Evolutionary conservation across 129 eudicot species (phyloP).

Genomic region (Flaveria brownii): DNA sequence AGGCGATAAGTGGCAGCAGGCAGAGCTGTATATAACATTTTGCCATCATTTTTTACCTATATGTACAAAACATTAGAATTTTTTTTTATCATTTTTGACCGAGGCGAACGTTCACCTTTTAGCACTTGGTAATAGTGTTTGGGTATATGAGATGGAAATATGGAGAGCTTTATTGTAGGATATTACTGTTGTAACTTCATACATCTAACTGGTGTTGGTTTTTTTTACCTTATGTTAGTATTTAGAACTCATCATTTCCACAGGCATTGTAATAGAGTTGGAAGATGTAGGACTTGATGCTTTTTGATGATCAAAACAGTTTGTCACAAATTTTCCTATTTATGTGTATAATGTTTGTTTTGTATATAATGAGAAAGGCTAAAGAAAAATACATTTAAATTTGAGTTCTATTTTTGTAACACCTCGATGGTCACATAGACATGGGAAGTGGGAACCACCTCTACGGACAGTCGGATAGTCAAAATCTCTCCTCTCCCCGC

Average conservation of each 20-base stretch:
- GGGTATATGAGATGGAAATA: constrained; percentile 31
- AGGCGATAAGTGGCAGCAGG: constrained; percentile 38
- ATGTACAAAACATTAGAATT: constrained; percentile 51
- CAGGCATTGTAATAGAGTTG: constrained; percentile 20
- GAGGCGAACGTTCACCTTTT: constrained; percentile 22
- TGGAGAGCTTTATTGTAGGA: constrained; percentile 37
- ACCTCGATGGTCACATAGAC: too few relatives aligned
- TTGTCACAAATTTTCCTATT: neutral
- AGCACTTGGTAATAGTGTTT: constrained; percentile 28
- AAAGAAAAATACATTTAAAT: too few relatives aligned
- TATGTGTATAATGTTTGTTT: neutral
- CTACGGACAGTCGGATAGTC: too few relatives aligned
- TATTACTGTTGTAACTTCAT: constrained; percentile 35
- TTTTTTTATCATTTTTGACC: constrained; percentile 40
- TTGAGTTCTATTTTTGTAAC: too few relatives aligned
- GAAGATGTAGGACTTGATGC: neutral
- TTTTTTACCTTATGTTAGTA: neutral
- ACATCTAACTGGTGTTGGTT: constrained; percentile 34
- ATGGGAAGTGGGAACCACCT: too few relatives aligned
- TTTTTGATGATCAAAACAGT: constrained; percentile 12
- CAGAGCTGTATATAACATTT: constrained; percentile 44
- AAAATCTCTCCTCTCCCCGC: too few relatives aligned
- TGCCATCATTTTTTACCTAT: constrained; percentile 43
- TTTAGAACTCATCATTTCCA: neutral
- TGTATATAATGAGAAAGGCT: neutral